Evolutionary conservation across 2,329 filamentous ascomycete species (phyloP).

Genomic region (Periconia macrospinosa): DNA sequence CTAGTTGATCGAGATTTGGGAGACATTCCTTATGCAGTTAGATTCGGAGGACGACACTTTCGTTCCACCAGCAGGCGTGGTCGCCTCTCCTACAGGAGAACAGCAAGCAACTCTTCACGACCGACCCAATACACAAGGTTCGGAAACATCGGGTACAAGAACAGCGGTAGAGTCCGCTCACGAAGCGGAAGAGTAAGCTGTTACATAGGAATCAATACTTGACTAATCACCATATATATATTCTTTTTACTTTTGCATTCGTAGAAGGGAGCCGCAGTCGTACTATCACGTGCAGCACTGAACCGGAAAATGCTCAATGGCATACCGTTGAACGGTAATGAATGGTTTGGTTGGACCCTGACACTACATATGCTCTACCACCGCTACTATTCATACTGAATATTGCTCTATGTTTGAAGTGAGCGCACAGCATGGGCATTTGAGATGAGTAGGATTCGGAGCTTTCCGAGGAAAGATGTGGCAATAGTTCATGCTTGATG

Average conservation of each 20-base stretch:
- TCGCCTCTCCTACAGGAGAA: constrained; percentile 28
- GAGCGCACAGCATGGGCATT: not conserved
- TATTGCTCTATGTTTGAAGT: too few relatives aligned
- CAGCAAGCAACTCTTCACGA: constrained; percentile 2
- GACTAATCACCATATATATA: not conserved
- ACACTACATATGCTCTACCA: too few relatives aligned
- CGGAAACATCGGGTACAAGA: constrained; percentile 9
- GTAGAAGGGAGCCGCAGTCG: not conserved
- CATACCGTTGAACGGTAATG: too few relatives aligned
- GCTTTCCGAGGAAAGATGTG: not conserved
- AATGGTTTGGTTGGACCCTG: too few relatives aligned
- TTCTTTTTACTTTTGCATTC: not conserved
- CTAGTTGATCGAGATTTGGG: constrained; percentile 86
- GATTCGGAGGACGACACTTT: constrained; percentile 77
- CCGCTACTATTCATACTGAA: too few relatives aligned
- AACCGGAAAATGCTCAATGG: too few relatives aligned
- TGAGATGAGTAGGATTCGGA: not conserved
- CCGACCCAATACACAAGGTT: constrained; percentile 13
- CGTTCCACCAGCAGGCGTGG: constrained; percentile 41
- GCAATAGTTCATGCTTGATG: not conserved
- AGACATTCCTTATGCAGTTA: constrained; percentile 94
- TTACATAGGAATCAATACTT: not conserved
- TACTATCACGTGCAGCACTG: too few relatives aligned
- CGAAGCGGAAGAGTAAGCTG: constrained; percentile 15
- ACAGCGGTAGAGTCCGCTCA: constrained; percentile 10